Percentiles rank a stretch among this genome's conserved stretches.
Evolutionary conservation across 1,139 yeast genomes (phyloP).

Genomic region (Diutina siamensis): DNA sequence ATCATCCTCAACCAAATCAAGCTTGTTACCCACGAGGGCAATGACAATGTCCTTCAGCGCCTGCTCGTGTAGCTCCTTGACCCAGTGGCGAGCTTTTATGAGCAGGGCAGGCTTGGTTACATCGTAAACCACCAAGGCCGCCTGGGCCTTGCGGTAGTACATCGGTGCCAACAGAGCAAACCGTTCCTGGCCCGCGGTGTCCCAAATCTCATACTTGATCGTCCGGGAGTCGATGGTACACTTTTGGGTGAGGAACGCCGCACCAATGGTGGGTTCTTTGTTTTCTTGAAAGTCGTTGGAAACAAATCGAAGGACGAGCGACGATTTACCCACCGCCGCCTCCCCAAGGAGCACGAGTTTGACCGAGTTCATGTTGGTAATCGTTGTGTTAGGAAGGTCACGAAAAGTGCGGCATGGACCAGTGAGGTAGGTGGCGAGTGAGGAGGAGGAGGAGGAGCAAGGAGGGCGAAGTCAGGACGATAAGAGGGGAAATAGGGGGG

Average conservation of each 20-base stretch:
- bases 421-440: too few species aligned
- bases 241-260: conserved; percentile 91
- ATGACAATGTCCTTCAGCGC: conserved; percentile 85
- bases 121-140: conserved; percentile 93
- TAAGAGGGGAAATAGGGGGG: too few species aligned
- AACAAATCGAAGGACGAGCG: conserved; percentile 84
- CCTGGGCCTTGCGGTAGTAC: conserved; percentile 98
- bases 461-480: too few species aligned
- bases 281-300: conserved; percentile 95
- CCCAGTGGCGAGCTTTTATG: conserved; percentile 99
- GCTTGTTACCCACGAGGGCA: conserved; percentile 89
- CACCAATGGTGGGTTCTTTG: conserved; percentile 95
- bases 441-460: too few species aligned
- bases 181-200: conserved; percentile 97
- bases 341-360: conserved; percentile 88
- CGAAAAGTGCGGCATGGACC: background rate
- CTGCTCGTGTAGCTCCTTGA: conserved; percentile 89
- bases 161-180: conserved; percentile 95
- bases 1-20: conserved; percentile 45
- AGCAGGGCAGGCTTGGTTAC: conserved; percentile 95
- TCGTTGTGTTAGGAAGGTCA: background rate
- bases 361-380: conserved; percentile 32
- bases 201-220: conserved; percentile 96
- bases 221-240: conserved; percentile 85
- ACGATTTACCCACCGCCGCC: conserved; percentile 96